Conservation (phyloP, 1,139 yeast species). For the Protomyces macrosporus region DNA sequence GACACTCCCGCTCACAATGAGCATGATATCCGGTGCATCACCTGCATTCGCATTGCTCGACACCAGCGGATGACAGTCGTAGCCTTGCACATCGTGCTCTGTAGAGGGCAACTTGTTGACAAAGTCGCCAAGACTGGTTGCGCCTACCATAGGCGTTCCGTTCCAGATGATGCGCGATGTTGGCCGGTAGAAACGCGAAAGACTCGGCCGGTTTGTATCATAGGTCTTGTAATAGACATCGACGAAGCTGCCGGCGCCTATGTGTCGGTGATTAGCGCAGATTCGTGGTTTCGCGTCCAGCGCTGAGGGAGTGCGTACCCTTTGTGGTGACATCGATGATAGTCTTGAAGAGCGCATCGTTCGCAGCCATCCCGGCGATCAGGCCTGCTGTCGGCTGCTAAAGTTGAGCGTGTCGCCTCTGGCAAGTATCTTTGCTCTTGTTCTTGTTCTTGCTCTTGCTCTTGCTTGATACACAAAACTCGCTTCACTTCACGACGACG, state of each 20-base stretch:
- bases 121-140: conserved; percentile 15
- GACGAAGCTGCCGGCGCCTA: conserved; percentile 27
- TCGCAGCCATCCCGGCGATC: not conserved
- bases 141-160: conserved; percentile 24
- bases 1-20: conserved; percentile 27
- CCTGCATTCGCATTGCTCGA: conserved; percentile 23
- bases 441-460: not conserved
- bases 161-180: conserved; percentile 27
- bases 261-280: not conserved
- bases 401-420: not conserved
- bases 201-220: conserved; percentile 26
- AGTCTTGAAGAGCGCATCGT: conserved; percentile 18
- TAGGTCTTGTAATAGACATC: conserved; percentile 24
- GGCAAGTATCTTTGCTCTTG: not conserved
- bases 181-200: conserved; percentile 26
- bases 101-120: conserved; percentile 24
- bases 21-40: conserved; percentile 22
- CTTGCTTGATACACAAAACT: not conserved
- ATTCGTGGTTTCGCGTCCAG: not conserved
- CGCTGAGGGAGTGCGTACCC: not conserved
- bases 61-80: conserved; percentile 27
- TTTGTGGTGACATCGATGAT: conserved; percentile 22
- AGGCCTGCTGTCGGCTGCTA: not conserved
- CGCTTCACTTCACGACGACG: not conserved
- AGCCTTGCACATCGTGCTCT: conserved; percentile 25